These are phyloP conservation scores for Saccharomycopsis sp. DNA, from an alignment of 805 yeast species.

Conservation along the genomic window DNA sequence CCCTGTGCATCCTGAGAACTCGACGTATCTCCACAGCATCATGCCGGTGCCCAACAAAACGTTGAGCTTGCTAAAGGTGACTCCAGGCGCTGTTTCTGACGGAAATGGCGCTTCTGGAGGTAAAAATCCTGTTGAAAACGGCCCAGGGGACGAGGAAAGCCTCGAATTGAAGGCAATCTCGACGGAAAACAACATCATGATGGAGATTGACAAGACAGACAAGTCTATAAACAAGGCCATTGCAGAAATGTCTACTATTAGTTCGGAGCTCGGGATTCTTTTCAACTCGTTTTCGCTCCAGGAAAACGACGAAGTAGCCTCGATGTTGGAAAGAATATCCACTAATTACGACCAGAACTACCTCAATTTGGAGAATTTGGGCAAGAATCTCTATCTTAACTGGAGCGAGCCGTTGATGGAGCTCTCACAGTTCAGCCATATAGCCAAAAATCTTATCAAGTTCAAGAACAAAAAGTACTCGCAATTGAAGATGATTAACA, in stretches of 20 bases:
- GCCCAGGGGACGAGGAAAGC: slow-evolving; percentile 4
- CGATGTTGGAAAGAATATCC: slow-evolving; percentile 16
- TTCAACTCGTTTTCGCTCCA: slow-evolving; percentile 18
- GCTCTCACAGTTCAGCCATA: slow-evolving; percentile 18
- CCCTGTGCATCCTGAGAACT: slow-evolving; percentile 19
- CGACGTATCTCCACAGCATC: slow-evolving; percentile 9
- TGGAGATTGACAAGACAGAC: slow-evolving; percentile 17
- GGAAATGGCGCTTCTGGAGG: neutral
- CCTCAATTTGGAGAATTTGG: slow-evolving; percentile 17
- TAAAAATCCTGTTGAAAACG: neutral
- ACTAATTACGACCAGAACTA: slow-evolving; percentile 20
- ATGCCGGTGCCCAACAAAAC: slow-evolving; percentile 17
- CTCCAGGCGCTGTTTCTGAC: neutral
- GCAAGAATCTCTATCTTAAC: slow-evolving; percentile 12
- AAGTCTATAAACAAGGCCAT: slow-evolving; percentile 10
- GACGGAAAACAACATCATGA: slow-evolving; percentile 10
- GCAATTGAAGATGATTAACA: slow-evolving; percentile 14
- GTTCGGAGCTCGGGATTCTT: slow-evolving; percentile 17
- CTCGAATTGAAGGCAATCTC: slow-evolving; percentile 10
- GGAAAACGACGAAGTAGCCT: slow-evolving; percentile 10
- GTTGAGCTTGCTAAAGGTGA: neutral
- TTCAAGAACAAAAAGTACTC: slow-evolving; percentile 17
- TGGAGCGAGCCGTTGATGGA: slow-evolving; percentile 20
- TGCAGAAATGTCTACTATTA: slow-evolving; percentile 13
- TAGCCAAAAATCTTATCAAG: slow-evolving; percentile 18